Conservation (phyloP, 2,329 filamentous ascomycete genomes). For the Colletotrichum coccodes region DNA sequence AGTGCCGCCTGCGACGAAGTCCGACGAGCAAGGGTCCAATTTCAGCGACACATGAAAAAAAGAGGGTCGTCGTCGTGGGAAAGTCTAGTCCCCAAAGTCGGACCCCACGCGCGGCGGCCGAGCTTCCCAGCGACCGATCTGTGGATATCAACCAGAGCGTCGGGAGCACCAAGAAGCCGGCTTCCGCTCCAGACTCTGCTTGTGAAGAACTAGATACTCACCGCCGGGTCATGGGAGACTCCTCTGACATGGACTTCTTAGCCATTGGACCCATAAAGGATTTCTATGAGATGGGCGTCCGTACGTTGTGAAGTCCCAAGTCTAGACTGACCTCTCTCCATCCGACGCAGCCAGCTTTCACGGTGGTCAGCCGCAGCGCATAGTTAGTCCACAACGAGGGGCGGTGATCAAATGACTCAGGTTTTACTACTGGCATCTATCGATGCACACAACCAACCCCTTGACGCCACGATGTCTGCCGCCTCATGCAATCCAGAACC, state of each 20-base stretch:
- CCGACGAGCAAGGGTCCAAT: neutral
- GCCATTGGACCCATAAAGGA: too few relatives aligned
- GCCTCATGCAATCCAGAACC: slow-evolving; percentile 52
- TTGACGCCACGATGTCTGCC: slow-evolving; percentile 34
- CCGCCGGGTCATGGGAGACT: slow-evolving; percentile 1
- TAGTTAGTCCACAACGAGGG: neutral
- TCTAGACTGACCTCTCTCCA: neutral
- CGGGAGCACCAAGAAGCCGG: neutral
- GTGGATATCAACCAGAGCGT: neutral
- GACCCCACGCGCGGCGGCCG: slow-evolving; percentile 12
- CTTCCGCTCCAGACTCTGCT: neutral
- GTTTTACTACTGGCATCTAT: neutral
- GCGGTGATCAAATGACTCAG: neutral
- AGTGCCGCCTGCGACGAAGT: neutral
- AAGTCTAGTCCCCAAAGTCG: too few relatives aligned
- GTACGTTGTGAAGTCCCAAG: neutral
- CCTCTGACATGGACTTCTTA: too few relatives aligned
- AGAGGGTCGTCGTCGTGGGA: neutral
- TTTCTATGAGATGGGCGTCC: neutral
- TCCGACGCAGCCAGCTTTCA: neutral
- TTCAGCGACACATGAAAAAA: neutral
- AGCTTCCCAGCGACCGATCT: slow-evolving; percentile 12
- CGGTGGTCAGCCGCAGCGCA: neutral
- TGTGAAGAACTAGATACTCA: neutral
- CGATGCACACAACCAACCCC: neutral